Base-by-base conservation (phyloP, 2,329 filamentous ascomycete species). In the Teratosphaeria gauchensis region DNA sequence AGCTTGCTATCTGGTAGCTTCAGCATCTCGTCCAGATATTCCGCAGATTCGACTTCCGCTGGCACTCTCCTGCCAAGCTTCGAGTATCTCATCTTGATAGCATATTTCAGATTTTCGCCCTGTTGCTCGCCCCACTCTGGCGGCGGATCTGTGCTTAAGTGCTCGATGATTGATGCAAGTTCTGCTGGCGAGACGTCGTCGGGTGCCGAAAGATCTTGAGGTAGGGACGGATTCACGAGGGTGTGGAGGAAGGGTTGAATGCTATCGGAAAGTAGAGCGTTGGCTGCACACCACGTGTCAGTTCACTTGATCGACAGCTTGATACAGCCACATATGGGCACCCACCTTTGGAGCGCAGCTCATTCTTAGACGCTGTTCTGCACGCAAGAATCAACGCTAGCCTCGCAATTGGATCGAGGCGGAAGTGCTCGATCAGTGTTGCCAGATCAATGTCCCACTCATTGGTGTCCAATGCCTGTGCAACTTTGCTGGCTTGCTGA, bases 401-500 rank as follows among this genome's bases (percentile, higher is more conserved):
- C 79, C 95, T 95, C 69, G 91, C 85, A 53, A 96, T 75, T 9
- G 90, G 85, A 75, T 96, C 92, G 57, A 96, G 81, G 72, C 92
- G 91, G 79, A 99, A 99, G 73, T 97, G 92, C 63, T 95, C 89
- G 80, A 97, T 86, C 72, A 99, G 97, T 1, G 88, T 89, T 2
- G 89, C 88, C n/a, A 99, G 82, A 71, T 99, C 92, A 68, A 99
- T 96, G 71, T 97, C 92, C 59, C 91, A 88, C 67, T 99, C 92
- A 67, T 94, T 91, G 65, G 86, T 87, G 74, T 96, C 92, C 71
- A 99, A 88, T 21, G 92, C 89, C 73, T 97, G 92, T 61, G 92
- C 92, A 70, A 99, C 95, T 75, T 90, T 95, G 67, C 84, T 83
- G 55, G 92, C 89, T 77, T 96, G 90, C 59, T 91, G 84, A 56